Conservation (phyloP, 2,329 filamentous ascomycete genomes). For the Calonectria multiphialidica region DNA sequence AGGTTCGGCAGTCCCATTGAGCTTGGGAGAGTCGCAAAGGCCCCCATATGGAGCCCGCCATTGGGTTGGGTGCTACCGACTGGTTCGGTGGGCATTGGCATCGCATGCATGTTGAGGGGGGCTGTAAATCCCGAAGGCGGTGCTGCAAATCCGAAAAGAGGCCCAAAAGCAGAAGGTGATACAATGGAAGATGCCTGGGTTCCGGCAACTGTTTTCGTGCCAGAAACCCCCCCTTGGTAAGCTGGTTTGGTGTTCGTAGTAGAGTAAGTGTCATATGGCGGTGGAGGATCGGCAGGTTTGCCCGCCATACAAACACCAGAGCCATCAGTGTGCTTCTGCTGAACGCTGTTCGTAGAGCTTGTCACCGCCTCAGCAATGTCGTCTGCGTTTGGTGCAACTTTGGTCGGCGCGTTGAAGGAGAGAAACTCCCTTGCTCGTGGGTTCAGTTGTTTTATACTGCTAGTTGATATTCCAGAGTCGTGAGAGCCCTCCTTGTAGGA, state of each 20-base stretch:
- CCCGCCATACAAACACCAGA: not conserved
- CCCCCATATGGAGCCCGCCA: not conserved
- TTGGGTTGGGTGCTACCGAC: not conserved
- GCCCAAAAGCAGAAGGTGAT: constrained; percentile 7
- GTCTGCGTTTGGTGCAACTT: not conserved
- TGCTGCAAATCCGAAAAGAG: constrained; percentile 17
- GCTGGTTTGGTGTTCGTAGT: not conserved
- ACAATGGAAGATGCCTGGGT: not conserved
- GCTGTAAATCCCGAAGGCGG: not conserved
- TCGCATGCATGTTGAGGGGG: not conserved
- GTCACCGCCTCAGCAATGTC: not conserved
- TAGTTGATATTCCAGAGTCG: constrained; percentile 35
- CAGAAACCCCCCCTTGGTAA: not conserved
- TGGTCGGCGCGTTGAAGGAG: constrained; percentile 36
- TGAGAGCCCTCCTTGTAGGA: constrained; percentile 26
- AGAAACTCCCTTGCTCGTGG: constrained; percentile 51
- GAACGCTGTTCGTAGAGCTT: not conserved
- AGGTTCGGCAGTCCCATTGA: not conserved
- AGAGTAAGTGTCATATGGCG: not conserved
- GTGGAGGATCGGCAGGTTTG: not conserved
- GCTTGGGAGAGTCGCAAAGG: not conserved
- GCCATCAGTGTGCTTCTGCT: not conserved
- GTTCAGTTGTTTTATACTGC: constrained; percentile 40
- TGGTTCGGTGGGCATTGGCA: not conserved
- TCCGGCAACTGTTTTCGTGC: not conserved